Evolutionary conservation across 2,329 filamentous ascomycete genomes (phyloP).

Genomic region (Microsporum canis): DNA sequence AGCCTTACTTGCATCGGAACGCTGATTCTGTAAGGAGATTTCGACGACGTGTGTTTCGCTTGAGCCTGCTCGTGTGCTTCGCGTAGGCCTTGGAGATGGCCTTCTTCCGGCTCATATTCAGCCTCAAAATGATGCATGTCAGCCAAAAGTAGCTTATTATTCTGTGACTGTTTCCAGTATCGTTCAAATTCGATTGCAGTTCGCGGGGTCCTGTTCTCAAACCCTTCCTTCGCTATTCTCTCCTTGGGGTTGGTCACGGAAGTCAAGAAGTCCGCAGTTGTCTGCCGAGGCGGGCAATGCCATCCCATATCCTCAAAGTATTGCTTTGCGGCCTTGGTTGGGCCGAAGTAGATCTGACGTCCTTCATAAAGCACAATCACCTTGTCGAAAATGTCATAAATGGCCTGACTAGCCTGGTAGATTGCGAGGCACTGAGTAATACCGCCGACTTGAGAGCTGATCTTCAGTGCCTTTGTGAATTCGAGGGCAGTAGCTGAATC

Average conservation of each 20-base stretch:
- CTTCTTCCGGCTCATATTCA: conserved; percentile 24
- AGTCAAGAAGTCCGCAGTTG: conserved; percentile 58
- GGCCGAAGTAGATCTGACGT: conserved; percentile 65
- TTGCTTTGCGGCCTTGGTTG: conserved; percentile 44
- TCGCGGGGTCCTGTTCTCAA: conserved; percentile 50
- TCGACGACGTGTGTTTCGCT: conserved; percentile 28
- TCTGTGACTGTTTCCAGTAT: conserved; percentile 35
- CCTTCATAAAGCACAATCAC: conserved; percentile 64
- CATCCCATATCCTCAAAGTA: conserved; percentile 63
- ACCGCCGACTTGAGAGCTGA: conserved; percentile 40
- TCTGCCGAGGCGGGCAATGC: conserved; percentile 55
- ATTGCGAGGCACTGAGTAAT: conserved; percentile 47
- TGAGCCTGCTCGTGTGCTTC: conserved; percentile 24
- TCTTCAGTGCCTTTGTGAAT: conserved; percentile 44
- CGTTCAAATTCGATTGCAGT: conserved; percentile 57
- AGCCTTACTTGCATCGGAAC: conserved; percentile 64
- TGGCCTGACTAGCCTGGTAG: conserved; percentile 43
- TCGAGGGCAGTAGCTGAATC: conserved; percentile 49
- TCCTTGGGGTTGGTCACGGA: conserved; percentile 56
- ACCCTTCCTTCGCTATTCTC: conserved; percentile 45
- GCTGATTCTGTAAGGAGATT: conserved; percentile 63
- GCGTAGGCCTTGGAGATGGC: conserved; percentile 23
- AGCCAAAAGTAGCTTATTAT: conserved; percentile 22
- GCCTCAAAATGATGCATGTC: conserved; percentile 26
- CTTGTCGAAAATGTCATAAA: conserved; percentile 60